phyloP scores from a whole-genome alignment of 257 asterid genomes.

The Anisodus tanguticus region DNA sequence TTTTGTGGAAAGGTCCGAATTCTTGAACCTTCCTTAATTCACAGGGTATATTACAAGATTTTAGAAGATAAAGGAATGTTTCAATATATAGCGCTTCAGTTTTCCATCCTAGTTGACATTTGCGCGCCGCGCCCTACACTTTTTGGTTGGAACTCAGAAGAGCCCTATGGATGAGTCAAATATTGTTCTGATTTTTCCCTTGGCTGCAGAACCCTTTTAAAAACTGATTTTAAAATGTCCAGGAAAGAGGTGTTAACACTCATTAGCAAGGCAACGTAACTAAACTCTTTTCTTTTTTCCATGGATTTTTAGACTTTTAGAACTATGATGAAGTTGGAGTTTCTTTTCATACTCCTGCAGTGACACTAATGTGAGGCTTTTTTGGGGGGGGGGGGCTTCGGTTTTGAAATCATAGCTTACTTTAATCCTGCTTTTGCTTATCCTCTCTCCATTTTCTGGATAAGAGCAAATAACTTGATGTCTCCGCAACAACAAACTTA shows the following conservation, averaged over 20 bases:
- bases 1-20: neutral
- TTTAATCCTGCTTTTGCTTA: neutral
- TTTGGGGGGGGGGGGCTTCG: neutral
- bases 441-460: neutral
- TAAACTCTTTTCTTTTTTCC: neutral
- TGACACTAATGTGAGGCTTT: neutral
- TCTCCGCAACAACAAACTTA: neutral
- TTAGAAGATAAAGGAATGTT: neutral
- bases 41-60: neutral
- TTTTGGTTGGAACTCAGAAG: neutral
- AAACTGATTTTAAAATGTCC: neutral
- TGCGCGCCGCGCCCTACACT: neutral
- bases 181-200: neutral
- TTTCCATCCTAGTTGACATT: neutral
- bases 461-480: neutral
- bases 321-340: neutral
- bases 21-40: neutral
- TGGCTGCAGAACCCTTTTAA: neutral
- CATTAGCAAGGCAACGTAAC: neutral
- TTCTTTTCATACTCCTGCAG: neutral
- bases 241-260: neutral
- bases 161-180: slow-evolving; percentile 7
- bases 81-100: neutral
- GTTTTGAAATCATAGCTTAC: neutral
- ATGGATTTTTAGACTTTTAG: neutral